Evolutionary conservation across 139 green algal genomes (phyloP), one percentile per base, ranked within the genome.

Genomic region (Limnomonas spitsbergensis): DNA sequence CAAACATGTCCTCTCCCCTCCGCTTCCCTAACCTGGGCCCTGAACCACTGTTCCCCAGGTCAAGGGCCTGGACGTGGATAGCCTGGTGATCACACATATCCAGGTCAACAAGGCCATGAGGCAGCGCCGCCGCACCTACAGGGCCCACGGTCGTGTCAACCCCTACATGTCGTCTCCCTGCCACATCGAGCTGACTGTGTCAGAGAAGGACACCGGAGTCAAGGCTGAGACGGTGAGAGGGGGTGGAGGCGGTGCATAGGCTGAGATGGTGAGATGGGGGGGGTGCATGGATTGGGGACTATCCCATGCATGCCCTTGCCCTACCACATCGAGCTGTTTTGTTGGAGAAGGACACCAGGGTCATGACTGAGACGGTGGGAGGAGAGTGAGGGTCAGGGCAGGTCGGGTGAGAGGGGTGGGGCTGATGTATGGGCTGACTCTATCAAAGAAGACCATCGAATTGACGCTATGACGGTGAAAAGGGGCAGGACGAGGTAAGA

Each of bases 271-370:
- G n/a, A n/a, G n/a, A n/a, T n/a, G n/a, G n/a, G n/a, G n/a, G n/a
- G n/a, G n/a, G n/a, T n/a, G n/a, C n/a, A n/a, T n/a, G n/a, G n/a
- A n/a, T n/a, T n/a, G n/a, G n/a, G n/a, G n/a, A n/a, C n/a, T n/a
- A 97, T 97, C 89, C 91, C 94, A 42, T 99, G 97, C 94, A 98
- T 98, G 96, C 97, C 89, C 53, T 92, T 79, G 42, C 96, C 96
- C 38, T 98, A 90, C 92, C 96, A 99, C 88, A 90, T 99, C 34
- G 95, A 99, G 90, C 86, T 99, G 68, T 94, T 40, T 85, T 99
- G 39, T 88, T 83, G 31, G 96, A 99, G 93, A 94, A 94, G 89
- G 88, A 89, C 38, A 40, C 77, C 14, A 78, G 80, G 35, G 93
- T 97, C 29, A 89, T 90, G 83, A 84, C 83, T 38, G 93, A 94